Evolutionary conservation across 2,329 filamentous ascomycete genomes (phyloP).

Genomic region (Arthrobotrys musiformis): DNA sequence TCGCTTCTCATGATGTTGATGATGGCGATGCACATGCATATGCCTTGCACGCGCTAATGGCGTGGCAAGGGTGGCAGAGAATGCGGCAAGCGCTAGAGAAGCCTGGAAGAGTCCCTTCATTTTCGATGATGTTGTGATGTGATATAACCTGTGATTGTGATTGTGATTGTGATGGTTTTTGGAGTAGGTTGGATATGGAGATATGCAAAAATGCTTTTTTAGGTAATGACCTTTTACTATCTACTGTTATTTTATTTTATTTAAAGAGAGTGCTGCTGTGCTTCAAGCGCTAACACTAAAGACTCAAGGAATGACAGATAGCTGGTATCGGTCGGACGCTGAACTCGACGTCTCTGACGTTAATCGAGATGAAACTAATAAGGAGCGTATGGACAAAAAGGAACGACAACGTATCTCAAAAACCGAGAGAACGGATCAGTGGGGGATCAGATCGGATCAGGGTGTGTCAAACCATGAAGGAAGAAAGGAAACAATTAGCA

Average conservation of each 20-base stretch:
- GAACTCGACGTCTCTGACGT: slow-evolving; percentile 49
- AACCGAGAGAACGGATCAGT: slow-evolving; percentile 45
- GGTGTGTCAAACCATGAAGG: slow-evolving; percentile 23
- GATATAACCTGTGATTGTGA: neutral
- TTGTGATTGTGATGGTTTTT: neutral
- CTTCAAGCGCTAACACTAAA: slow-evolving; percentile 22
- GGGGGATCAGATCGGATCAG: slow-evolving; percentile 9
- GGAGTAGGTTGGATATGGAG: neutral
- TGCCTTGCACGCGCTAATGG: slow-evolving; percentile 27
- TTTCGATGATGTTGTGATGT: slow-evolving; percentile 1
- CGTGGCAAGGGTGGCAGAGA: slow-evolving; percentile 21
- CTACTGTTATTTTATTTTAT: neutral
- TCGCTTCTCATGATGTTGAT: slow-evolving; percentile 41
- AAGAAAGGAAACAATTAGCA: slow-evolving; percentile 30
- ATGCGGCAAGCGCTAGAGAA: slow-evolving; percentile 35
- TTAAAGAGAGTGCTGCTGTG: neutral
- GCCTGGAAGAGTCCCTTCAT: slow-evolving; percentile 50
- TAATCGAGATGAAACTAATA: slow-evolving; percentile 37
- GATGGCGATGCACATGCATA: slow-evolving; percentile 24
- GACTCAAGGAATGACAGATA: slow-evolving; percentile 41
- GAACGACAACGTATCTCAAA: slow-evolving; percentile 43
- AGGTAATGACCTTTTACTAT: neutral
- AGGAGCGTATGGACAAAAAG: slow-evolving; percentile 47
- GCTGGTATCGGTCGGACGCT: slow-evolving; percentile 40
- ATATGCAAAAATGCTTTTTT: slow-evolving; percentile 6